phyloP scores from a whole-genome alignment of 352 stramenopile species.

The Aphanomyces invadans region DNA sequence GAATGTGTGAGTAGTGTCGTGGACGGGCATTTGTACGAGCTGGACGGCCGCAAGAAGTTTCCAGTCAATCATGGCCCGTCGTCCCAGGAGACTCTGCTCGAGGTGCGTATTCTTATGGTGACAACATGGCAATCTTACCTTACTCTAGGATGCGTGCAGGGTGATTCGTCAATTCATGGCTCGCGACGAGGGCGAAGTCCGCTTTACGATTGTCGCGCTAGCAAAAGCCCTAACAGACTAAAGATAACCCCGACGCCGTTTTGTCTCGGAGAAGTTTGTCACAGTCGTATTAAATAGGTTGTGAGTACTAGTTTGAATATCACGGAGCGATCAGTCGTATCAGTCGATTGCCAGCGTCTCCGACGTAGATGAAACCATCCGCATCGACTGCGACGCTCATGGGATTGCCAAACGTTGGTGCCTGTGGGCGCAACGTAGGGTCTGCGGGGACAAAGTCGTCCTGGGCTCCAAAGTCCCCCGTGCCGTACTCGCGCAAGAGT shows the following conservation, averaged over 20 bases:
- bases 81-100: constrained; percentile 75
- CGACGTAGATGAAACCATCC: constrained; percentile 7
- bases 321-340: neutral
- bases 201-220: constrained; percentile 92
- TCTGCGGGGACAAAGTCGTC: neutral
- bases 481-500: neutral
- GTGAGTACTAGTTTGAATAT: constrained; percentile 5
- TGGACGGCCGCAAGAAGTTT: constrained; percentile 92
- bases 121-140: no score
- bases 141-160: constrained; percentile 65
- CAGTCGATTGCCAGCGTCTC: constrained; percentile 18
- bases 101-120: constrained; percentile 35
- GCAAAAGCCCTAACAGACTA: constrained; percentile 52
- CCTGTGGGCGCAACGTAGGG: neutral
- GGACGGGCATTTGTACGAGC: constrained; percentile 90
- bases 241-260: neutral
- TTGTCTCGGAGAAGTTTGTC: neutral
- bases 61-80: constrained; percentile 91
- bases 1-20: constrained; percentile 45
- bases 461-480: neutral
- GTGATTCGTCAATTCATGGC: constrained; percentile 93
- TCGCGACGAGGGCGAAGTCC: constrained; percentile 88
- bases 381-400: neutral
- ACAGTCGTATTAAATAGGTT: no score
- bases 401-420: constrained; percentile 19